phyloP scores from a whole-genome alignment of 805 yeast species.

The Isabelozyma pseudorhagii region DNA sequence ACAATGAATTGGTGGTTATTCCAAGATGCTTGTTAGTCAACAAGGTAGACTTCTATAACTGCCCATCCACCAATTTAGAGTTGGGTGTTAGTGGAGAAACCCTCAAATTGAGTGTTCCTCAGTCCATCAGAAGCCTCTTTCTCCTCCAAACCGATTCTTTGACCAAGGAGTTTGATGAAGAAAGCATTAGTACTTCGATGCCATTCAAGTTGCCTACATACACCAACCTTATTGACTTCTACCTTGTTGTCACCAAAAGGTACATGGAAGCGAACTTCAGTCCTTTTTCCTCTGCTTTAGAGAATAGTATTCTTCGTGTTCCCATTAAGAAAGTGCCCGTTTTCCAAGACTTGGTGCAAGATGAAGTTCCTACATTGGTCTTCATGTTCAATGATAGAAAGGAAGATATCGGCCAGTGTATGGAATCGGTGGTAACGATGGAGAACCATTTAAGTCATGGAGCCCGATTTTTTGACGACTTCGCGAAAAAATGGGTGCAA shows the following conservation, averaged over 20 bases:
- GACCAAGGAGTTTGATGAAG: not conserved
- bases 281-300: constrained; percentile 5
- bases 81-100: not conserved
- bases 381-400: constrained; percentile 24
- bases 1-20: constrained; percentile 20
- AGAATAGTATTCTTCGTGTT: constrained; percentile 7
- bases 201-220: constrained; percentile 39
- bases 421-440: constrained; percentile 17
- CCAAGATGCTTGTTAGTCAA: constrained; percentile 15
- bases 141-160: not conserved
- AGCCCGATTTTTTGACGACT: constrained; percentile 33
- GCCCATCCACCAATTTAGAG: not conserved
- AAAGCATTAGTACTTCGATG: constrained; percentile 6
- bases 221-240: constrained; percentile 33
- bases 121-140: not conserved
- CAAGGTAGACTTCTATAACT: not conserved
- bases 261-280: not conserved
- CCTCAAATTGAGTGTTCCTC: not conserved
- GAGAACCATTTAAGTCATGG: constrained; percentile 16
- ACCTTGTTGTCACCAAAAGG: constrained; percentile 17
- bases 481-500: constrained; percentile 40
- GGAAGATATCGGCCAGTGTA: constrained; percentile 3
- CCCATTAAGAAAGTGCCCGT: constrained; percentile 16
- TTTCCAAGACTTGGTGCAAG: constrained; percentile 19
- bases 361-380: constrained; percentile 34